Evolutionary conservation across 257 asterid genomes (phyloP).

Genomic region (Solanum rostratum): DNA sequence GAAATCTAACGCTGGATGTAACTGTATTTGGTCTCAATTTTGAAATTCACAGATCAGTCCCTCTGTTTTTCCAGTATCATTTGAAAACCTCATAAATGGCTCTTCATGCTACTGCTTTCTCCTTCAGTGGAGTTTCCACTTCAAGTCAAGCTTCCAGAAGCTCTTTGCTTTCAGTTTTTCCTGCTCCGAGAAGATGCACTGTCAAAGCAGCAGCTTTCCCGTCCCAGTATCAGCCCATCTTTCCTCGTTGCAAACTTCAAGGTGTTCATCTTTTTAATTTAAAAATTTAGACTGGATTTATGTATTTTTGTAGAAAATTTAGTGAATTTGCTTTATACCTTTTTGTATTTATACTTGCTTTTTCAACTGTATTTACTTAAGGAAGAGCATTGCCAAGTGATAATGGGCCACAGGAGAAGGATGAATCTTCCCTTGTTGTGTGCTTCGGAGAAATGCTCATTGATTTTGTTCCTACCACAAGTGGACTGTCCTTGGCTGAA

Average conservation of each 20-base stretch:
- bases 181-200: conserved; percentile 24
- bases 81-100: not conserved
- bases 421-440: conserved; percentile 66
- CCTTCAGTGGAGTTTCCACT: conserved; percentile 36
- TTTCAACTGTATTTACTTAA: not conserved
- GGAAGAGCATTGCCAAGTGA: conserved; percentile 51
- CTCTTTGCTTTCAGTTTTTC: conserved; percentile 7
- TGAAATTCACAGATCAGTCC: conserved; percentile 1
- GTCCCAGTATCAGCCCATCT: conserved; percentile 16
- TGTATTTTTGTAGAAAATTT: not conserved
- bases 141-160: conserved; percentile 26
- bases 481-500: conserved; percentile 85
- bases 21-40: conserved; percentile 5
- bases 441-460: conserved; percentile 99
- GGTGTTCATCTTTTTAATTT: conserved; percentile 14
- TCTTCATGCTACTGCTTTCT: conserved; percentile 46
- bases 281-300: not conserved
- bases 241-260: conserved; percentile 38
- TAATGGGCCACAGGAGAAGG: conserved; percentile 34
- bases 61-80: not conserved
- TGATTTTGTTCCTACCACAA: conserved; percentile 87
- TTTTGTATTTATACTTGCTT: not conserved
- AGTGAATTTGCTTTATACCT: not conserved
- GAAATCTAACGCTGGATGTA: not conserved
- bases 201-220: conserved; percentile 25